Evolutionary conservation across 225 moss, liverwort and hornwort genomes (phyloP).

Genomic region (Neckera pumila): DNA sequence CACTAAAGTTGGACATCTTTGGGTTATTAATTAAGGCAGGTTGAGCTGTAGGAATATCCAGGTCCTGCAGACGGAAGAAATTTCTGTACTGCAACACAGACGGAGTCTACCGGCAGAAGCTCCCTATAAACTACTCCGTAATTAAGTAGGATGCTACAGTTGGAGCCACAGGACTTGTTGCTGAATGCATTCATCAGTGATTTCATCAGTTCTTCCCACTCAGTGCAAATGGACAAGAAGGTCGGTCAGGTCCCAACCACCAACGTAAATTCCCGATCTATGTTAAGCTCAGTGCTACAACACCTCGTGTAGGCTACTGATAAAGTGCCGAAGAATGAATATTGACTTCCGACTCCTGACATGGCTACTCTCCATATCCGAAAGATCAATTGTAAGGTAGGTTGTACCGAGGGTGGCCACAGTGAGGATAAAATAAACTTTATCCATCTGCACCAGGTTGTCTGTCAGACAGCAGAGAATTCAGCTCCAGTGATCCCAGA

Average conservation of each 20-base stretch:
- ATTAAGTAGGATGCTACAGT: too few species aligned
- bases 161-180: neutral
- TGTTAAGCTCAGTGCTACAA: neutral
- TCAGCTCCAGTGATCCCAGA: too few species aligned
- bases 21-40: neutral
- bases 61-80: neutral
- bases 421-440: neutral
- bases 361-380: neutral
- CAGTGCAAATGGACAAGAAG: neutral
- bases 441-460: neutral
- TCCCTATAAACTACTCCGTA: too few species aligned
- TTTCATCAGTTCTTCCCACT: neutral
- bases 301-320: neutral
- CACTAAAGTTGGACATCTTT: neutral
- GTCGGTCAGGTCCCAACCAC: neutral
- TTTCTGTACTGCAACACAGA: neutral
- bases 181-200: too few species aligned
- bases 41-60: neutral
- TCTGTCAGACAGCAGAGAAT: neutral
- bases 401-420: neutral
- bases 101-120: neutral
- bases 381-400: neutral
- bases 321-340: neutral
- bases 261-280: neutral
- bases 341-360: neutral